Conservation (phyloP, 1,284 basidiomycete species). For the Laetiporus sulphureus region DNA sequence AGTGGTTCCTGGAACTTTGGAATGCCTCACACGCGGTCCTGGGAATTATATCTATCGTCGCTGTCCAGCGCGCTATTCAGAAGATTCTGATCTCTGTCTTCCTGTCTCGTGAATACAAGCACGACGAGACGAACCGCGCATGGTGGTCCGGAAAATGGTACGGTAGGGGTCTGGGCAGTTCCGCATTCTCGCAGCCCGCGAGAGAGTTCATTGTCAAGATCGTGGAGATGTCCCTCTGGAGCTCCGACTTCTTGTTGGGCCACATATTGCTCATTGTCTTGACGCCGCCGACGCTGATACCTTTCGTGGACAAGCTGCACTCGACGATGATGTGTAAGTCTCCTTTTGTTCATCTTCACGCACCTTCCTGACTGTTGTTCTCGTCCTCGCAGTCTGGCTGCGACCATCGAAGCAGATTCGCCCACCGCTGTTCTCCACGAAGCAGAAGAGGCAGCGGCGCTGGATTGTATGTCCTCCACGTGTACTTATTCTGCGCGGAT, state of each 20-base stretch:
- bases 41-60: slow-evolving; percentile 80
- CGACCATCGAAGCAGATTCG: slow-evolving; percentile 92
- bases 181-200: slow-evolving; percentile 89
- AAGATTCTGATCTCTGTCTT: slow-evolving; percentile 92
- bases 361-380: no score
- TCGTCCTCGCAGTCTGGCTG: slow-evolving; percentile 61
- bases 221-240: slow-evolving; percentile 93
- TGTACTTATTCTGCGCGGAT: neutral
- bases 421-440: slow-evolving; percentile 90
- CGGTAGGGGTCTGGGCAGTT: slow-evolving; percentile 81
- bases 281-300: slow-evolving; percentile 80
- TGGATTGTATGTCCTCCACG: slow-evolving; percentile 68
- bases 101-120: slow-evolving; percentile 92
- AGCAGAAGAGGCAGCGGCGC: slow-evolving; percentile 85
- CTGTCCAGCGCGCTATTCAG: slow-evolving; percentile 86
- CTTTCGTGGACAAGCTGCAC: slow-evolving; percentile 83
- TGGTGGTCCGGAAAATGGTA: slow-evolving; percentile 99
- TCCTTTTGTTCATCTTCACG: slow-evolving; percentile 13
- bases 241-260: slow-evolving; percentile 81
- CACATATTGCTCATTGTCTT: slow-evolving; percentile 84
- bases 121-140: slow-evolving; percentile 93
- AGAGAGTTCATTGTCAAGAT: slow-evolving; percentile 97
- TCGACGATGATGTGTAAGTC: slow-evolving; percentile 83
- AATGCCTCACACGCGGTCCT: slow-evolving; percentile 90
- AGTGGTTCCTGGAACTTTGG: slow-evolving; percentile 99